These are phyloP conservation scores for Turritis glabra DNA, from an alignment of 345 rosid genomes.

Conservation along the genomic window DNA sequence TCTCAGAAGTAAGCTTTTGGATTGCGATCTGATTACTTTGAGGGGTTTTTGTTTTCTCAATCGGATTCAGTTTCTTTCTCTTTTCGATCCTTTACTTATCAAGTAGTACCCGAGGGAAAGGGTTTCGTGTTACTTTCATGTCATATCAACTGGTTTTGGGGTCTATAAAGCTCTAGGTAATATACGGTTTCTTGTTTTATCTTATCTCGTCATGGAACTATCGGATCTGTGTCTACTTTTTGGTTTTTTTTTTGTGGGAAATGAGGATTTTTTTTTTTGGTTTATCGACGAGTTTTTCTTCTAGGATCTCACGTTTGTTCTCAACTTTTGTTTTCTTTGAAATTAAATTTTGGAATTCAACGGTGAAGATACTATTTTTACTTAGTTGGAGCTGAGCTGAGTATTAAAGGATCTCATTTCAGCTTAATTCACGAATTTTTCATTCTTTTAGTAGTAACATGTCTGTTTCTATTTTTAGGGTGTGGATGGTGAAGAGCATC, in stretches of 20 bases:
- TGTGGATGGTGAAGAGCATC: constrained; percentile 3
- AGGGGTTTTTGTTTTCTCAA: background rate
- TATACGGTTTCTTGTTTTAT: background rate
- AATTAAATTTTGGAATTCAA: constrained; percentile 12
- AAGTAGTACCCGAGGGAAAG: background rate
- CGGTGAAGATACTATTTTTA: constrained; percentile 11
- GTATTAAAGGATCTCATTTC: constrained; percentile 21
- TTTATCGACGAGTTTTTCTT: background rate
- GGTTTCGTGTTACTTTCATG: constrained; percentile 14
- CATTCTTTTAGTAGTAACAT: background rate
- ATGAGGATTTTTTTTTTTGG: background rate
- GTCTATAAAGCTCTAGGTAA: constrained; percentile 32
- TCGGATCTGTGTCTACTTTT: constrained; percentile 37
- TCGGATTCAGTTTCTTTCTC: background rate
- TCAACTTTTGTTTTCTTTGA: background rate
- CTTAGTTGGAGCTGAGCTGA: constrained; percentile 24
- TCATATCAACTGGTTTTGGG: constrained; percentile 17
- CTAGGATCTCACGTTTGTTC: constrained; percentile 5
- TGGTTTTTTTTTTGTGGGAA: constrained; percentile 11
- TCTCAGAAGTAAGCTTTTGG: constrained; percentile 5
- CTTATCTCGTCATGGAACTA: constrained; percentile 3
- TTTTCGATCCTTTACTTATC: constrained; percentile 10
- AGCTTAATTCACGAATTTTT: background rate
- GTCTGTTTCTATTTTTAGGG: background rate
- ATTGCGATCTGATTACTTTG: constrained; percentile 5